Base-by-base conservation (phyloP, 495 filamentous ascomycete genomes). In the Viridothelium virens region DNA sequence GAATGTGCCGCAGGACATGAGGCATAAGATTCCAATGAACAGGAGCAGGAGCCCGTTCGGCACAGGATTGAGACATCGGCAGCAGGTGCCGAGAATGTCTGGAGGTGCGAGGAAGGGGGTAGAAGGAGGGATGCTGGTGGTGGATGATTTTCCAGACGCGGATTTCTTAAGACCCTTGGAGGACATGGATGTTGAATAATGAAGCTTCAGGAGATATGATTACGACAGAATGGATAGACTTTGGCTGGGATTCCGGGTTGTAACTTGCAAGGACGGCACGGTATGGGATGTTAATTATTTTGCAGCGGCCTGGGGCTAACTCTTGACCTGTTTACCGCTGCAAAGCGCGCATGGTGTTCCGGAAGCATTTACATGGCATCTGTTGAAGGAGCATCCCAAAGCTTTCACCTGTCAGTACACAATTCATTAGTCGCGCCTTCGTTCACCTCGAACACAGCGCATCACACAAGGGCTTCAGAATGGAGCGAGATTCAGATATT, bases 101-200 rank as follows among this genome's bases (percentile, higher is more conserved):
- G 53, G 53, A 59, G 53, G 53, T 3, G 56, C 56, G 7, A n/a
- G 6, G 2, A 50, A 50, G 41, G 39, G 33, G 7, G 31, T 25
- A n/a, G 34, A 25, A 44, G 41, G 67, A 64, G 38, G 38, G 46
- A 36, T 63, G 18, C 37, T 66, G 63, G 65, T 41, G 3, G 67
- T 36, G 14, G 41, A 61, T 56, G 76, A 78, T 65, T 78, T 78
- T 66, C 75, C 68, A 38, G 76, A 78, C 50, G 76, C 76, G 12
- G 71, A 68, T 5, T 77, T 78, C 62, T 61, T 78, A 61, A 56
- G 48, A 48, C 73, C 73, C 14, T 46, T 67, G 61, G 68, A 72
- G 25, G 73, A 71, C 62, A 67, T 67, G 50, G 71, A 69, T 59
- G 36, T 69, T 25, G 64, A 65, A n/a, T 67, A 68, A 39, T 59